These are phyloP conservation scores for Groenewaldozyma sp. DNA, from an alignment of 1,139 yeast species.

Conservation along the genomic window DNA sequence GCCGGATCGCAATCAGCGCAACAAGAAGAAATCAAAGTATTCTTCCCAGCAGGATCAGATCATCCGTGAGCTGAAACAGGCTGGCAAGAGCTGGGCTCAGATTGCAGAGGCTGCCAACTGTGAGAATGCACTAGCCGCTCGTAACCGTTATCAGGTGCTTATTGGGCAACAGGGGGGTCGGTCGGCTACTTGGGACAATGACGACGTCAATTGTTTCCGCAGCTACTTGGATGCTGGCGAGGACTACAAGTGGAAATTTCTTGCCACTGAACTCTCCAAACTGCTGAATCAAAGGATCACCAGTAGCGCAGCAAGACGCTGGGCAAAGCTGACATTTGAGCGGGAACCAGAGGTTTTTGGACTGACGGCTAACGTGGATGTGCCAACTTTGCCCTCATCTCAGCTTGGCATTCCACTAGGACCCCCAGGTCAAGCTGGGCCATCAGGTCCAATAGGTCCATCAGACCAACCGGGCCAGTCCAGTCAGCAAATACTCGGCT, in stretches of 20 bases:
- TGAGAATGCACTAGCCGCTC: slow-evolving; percentile 61
- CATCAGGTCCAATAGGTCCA: too few species aligned
- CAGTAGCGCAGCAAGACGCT: slow-evolving; percentile 47
- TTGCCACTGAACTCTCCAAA: slow-evolving; percentile 53
- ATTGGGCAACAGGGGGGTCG: slow-evolving; percentile 82
- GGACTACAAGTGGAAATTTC: slow-evolving; percentile 58
- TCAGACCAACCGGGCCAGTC: too few species aligned
- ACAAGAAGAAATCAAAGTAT: slow-evolving; percentile 57
- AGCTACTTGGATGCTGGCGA: slow-evolving; percentile 58
- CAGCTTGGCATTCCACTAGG: too few species aligned
- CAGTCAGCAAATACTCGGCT: too few species aligned
- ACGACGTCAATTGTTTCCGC: slow-evolving; percentile 47
- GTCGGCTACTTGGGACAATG: slow-evolving; percentile 52
- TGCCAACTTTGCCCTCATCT: background rate
- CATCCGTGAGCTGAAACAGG: slow-evolving; percentile 51
- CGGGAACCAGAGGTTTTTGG: slow-evolving; percentile 51
- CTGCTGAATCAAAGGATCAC: slow-evolving; percentile 48
- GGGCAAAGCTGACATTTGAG: slow-evolving; percentile 46
- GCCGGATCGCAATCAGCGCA: slow-evolving; percentile 38
- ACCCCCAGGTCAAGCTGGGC: too few species aligned
- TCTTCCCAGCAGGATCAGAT: slow-evolving; percentile 58
- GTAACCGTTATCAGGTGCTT: slow-evolving; percentile 70
- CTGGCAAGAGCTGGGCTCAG: slow-evolving; percentile 65
- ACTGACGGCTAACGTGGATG: slow-evolving; percentile 24
- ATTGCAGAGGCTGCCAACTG: slow-evolving; percentile 61